Percentiles rank a stretch among this genome's conserved stretches.
Evolutionary conservation across 2,329 filamentous ascomycete genomes (phyloP).

Genomic region (Apiospora kogelbergensis): DNA sequence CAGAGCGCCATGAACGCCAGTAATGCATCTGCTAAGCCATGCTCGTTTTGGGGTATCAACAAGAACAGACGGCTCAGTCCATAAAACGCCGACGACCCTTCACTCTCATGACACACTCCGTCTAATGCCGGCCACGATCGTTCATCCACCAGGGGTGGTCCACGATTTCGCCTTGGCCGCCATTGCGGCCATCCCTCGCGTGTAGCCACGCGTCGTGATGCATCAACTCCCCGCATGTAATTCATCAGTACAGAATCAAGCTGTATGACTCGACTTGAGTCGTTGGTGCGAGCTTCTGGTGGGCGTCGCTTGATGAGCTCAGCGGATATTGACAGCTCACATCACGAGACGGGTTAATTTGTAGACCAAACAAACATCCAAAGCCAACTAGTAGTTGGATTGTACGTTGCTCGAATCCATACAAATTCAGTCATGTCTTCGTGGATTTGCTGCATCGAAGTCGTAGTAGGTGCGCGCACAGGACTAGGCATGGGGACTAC

Average conservation of each 20-base stretch:
- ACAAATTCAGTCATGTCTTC: background rate
- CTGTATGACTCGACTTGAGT: background rate
- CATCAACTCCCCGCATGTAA: background rate
- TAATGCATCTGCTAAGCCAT: background rate
- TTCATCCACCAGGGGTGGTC: background rate
- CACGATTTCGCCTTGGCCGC: background rate
- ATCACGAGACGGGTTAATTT: background rate
- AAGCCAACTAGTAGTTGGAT: background rate
- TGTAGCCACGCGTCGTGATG: background rate
- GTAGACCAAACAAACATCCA: background rate
- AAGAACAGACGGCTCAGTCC: conserved; percentile 26
- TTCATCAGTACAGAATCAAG: background rate
- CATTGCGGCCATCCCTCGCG: background rate
- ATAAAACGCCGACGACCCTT: conserved; percentile 11
- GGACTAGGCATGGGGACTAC: background rate
- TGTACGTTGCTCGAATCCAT: background rate
- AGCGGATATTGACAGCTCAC: background rate
- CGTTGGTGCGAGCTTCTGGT: background rate
- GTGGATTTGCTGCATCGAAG: background rate
- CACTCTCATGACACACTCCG: background rate
- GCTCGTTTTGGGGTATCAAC: conserved; percentile 12
- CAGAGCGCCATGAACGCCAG: background rate
- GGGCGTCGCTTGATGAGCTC: background rate
- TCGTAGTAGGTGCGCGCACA: background rate
- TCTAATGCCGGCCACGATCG: background rate